Base-by-base conservation (phyloP, 2,329 filamentous ascomycete genomes). In the Nigrospora osmanthi region DNA sequence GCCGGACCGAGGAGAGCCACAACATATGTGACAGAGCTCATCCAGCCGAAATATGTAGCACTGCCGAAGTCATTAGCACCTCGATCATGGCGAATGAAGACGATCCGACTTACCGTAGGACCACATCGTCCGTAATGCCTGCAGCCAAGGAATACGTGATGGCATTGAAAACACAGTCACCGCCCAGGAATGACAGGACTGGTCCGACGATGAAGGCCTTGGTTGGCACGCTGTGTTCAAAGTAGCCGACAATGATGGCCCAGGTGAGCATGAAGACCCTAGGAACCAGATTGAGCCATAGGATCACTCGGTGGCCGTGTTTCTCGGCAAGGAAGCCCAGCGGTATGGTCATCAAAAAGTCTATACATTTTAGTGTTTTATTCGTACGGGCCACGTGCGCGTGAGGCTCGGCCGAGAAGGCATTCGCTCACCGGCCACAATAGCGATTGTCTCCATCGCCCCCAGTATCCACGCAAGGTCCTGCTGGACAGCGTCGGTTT, bases 401-500 rank as follows among this genome's bases (percentile, higher is more conserved):
- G 23, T 10, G 23, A 28, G 23, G 23, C 23, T 10, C 23, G 23
- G 23, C 23, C 7, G 23, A 10, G 23, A 4, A 28, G 23, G 23
- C 23, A 31, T 16, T 6, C 3, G 13, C 31, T 11, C 11, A 38
- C n/a, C 47, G 30, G 40, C 9, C 6, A 67, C 65, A n/a, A 73
- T 67, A 71, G 71, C 73, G 1, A 65, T 51, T 2, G 69, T 71
- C 42, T 75, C 72, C 64, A 73, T 70, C 4, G 56, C 57, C 0
- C 76, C 76, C 46, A 76, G 71, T 5, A 79, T 63, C 63, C 70
- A 69, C 3, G 75, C 77, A 10, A 80, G 60, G 14, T 62, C 60
- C 44, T 69, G 61, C 54, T 80, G 76, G 6, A 80, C 65, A 12
- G 55, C 56, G 46, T 77, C 67, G 11, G 74, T 55, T 53, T 81